phyloP scores from a whole-genome alignment of 352 stramenopile genomes.

The Phytophthora lateralis region DNA sequence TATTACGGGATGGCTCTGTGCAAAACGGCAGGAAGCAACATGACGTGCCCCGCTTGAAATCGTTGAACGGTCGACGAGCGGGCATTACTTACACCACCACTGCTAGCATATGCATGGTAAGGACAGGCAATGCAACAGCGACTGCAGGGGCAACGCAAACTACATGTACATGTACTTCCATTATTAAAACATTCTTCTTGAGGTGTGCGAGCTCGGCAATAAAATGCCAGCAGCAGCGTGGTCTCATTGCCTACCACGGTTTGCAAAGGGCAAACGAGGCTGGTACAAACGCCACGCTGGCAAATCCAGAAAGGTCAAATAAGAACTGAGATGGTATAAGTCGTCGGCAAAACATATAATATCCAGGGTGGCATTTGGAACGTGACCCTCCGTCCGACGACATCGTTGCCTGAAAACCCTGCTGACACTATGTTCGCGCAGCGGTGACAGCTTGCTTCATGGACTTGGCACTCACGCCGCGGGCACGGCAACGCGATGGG shows the following conservation, averaged over 20 bases:
- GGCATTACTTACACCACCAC: constrained; percentile 15
- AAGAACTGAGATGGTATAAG: constrained; percentile 22
- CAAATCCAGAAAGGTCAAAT: constrained; percentile 15
- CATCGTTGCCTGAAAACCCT: not conserved
- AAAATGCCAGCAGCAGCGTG: not conserved
- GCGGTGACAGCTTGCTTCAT: constrained; percentile 21
- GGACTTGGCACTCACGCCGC: constrained; percentile 8
- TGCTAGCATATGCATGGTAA: constrained; percentile 3
- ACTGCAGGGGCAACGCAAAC: no score
- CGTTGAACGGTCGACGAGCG: constrained; percentile 25
- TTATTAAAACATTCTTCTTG: no score
- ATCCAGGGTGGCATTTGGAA: not conserved
- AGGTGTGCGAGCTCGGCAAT: no score
- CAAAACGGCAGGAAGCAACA: not conserved
- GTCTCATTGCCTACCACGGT: no score
- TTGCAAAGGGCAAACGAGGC: constrained; percentile 2
- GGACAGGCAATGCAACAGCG: no score
- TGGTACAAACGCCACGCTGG: constrained; percentile 6
- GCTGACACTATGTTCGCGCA: not conserved
- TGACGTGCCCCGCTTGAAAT: constrained; percentile 12
- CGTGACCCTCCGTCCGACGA: no score
- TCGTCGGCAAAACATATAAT: constrained; percentile 1
- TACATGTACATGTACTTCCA: no score
- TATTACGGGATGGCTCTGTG: not conserved
- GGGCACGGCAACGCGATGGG: not conserved